These are phyloP conservation scores for Arthrobotrys pseudoclavata DNA, from an alignment of 2,329 filamentous ascomycete genomes.

Conservation along the genomic window DNA sequence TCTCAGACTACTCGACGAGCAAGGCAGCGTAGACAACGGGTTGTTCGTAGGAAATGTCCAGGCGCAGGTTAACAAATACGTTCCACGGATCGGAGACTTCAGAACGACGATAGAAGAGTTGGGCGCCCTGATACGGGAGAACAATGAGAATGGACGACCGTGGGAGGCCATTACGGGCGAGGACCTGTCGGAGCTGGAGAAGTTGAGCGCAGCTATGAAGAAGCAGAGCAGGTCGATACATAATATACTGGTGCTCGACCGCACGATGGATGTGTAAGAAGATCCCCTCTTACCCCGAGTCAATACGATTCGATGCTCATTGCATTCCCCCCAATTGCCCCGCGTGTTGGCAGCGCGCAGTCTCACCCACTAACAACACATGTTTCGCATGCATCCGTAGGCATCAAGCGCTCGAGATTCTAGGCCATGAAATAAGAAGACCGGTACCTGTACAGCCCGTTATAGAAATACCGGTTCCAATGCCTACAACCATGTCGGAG, in stretches of 20 bases:
- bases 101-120: conserved; percentile 56
- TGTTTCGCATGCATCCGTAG: conserved; percentile 23
- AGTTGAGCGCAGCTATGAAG: conserved; percentile 46
- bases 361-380: conserved; percentile 54
- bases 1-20: conserved; percentile 52
- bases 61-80: conserved; percentile 56
- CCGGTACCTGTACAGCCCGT: conserved; percentile 21
- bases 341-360: conserved; percentile 10
- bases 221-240: conserved; percentile 56
- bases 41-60: conserved; percentile 50
- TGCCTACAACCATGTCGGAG: conserved; percentile 31
- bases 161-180: conserved; percentile 45
- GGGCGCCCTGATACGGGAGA: conserved; percentile 55
- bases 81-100: conserved; percentile 56
- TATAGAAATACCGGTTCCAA: conserved; percentile 5
- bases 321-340: conserved; percentile 13
- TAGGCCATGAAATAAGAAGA: conserved; percentile 26
- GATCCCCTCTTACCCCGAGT: background rate
- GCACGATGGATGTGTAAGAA: conserved; percentile 51
- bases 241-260: conserved; percentile 54
- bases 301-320: background rate
- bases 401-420: conserved; percentile 45
- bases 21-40: conserved; percentile 54
- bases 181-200: conserved; percentile 51
- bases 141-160: conserved; percentile 49